These are phyloP conservation scores for Musa troglodytarum DNA, from an alignment of 176 grass and related monocot species.

Conservation along the genomic window DNA sequence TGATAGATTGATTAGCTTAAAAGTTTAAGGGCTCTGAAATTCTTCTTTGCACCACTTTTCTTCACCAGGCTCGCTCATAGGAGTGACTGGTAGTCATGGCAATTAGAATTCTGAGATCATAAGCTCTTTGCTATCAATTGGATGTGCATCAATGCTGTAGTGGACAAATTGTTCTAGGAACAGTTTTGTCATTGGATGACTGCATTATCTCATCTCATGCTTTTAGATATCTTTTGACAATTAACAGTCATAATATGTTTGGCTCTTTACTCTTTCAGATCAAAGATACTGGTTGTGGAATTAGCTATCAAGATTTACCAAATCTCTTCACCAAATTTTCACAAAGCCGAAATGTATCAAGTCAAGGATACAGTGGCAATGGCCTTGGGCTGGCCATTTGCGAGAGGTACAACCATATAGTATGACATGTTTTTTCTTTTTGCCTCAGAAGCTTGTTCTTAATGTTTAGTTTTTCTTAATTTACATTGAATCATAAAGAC, in stretches of 20 bases:
- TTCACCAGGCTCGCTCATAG: too few species aligned
- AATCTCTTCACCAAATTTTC: constrained; percentile 57
- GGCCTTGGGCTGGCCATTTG: constrained; percentile 72
- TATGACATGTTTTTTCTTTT: background rate
- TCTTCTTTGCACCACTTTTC: too few species aligned
- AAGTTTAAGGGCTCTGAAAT: too few species aligned
- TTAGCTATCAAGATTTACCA: constrained; percentile 54
- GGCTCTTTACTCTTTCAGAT: constrained; percentile 34
- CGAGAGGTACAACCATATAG: constrained; percentile 43
- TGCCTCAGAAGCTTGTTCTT: too few species aligned
- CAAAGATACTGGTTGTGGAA: constrained; percentile 72
- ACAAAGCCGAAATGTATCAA: constrained; percentile 9
- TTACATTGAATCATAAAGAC: too few species aligned
- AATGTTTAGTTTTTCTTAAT: too few species aligned
- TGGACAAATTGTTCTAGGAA: background rate
- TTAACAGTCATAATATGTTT: too few species aligned
- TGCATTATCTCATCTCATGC: background rate
- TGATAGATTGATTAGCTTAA: too few species aligned
- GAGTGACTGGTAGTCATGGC: background rate
- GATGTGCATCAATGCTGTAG: background rate
- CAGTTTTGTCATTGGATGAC: background rate
- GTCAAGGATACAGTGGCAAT: constrained; percentile 19
- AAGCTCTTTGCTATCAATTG: background rate
- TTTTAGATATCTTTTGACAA: background rate
- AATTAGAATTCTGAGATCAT: background rate